These are phyloP conservation scores for Isatis lusitanica DNA, from an alignment of 441 rosid genomes.

Conservation along the genomic window DNA sequence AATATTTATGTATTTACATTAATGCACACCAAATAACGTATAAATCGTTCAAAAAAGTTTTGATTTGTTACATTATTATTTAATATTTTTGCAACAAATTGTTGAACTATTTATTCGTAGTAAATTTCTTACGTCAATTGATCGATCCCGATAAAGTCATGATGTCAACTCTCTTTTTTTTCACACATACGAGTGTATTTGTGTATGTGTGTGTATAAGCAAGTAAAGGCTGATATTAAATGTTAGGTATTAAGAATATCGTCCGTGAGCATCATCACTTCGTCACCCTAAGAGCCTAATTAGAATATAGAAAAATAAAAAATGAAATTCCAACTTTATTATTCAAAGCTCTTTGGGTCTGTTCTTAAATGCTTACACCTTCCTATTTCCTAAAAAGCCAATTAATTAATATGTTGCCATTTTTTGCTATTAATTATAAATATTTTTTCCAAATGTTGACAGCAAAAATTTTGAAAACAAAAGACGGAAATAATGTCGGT, in stretches of 20 bases:
- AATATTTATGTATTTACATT: neutral
- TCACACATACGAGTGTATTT: neutral
- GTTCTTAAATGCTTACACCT: constrained; percentile 33
- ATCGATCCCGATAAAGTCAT: constrained; percentile 35
- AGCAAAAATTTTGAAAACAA: neutral
- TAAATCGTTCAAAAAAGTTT: neutral
- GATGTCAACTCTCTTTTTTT: neutral
- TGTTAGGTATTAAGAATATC: constrained; percentile 27
- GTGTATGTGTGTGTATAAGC: neutral
- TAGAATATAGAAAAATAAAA: neutral
- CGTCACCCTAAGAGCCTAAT: constrained; percentile 27
- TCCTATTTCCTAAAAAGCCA: constrained; percentile 35
- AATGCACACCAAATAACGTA: constrained; percentile 11
- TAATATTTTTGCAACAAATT: neutral
- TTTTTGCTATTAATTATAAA: neutral
- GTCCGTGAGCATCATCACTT: constrained; percentile 36
- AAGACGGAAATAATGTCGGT: constrained; percentile 15
- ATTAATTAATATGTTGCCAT: constrained; percentile 15
- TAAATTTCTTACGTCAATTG: neutral
- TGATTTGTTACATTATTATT: neutral
- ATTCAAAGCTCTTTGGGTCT: constrained; percentile 30
- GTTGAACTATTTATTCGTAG: neutral
- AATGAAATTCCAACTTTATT: neutral
- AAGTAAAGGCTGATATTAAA: constrained; percentile 22
- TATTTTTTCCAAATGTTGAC: neutral